Evolutionary conservation across 306 rosid genomes (phyloP), one percentile per base, ranked within the genome.

Genomic region (Trifolium pratense): DNA sequence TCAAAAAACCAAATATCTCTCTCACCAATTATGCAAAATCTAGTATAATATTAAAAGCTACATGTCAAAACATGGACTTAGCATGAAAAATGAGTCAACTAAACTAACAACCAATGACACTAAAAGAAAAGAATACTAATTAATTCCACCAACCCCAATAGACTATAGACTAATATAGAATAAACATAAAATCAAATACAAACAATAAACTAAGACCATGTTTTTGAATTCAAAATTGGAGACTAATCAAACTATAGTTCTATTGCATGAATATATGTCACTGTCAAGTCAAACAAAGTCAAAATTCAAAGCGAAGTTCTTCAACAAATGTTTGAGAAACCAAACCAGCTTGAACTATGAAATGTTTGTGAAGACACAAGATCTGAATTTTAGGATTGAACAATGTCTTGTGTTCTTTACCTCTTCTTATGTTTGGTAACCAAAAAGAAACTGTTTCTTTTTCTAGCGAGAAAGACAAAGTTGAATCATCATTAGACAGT

Each of bases 1-100:
- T 67, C 79, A 81, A 82, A 76, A 86, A 80, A 23, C 89, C 87
- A 59, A 74, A 81, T 82, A 79, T 79, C 61, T 45, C 85, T 76
- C 86, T 74, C 84, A 49, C 80, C 49, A 77, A 79, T 66, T 74
- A 85, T 65, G 77, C 73, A 59, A 82, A 84, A 63, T 31, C 68
- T 74, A 73, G 60, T 78, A 66, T 64, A 49, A 77, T 73, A 69
- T 58, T 45, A 78, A 31, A 59, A 14, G 21, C 49, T 39, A 63
- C 72, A 23, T 77, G 72, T n/a, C 39, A 67, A 64, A 68, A 77
- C 70, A 75, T 29, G 72, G 84, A 56, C 65, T 37, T 79, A 73
- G 74, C 78, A 79, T 81, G 73, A 79, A 73, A 25, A 57, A 57
- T n/a, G 87, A 85, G 87, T 86, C 82, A 75, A 82, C 73, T 57